phyloP scores from a whole-genome alignment of 2,329 filamentous ascomycete genomes.

The Sarocladium brachiariae region DNA sequence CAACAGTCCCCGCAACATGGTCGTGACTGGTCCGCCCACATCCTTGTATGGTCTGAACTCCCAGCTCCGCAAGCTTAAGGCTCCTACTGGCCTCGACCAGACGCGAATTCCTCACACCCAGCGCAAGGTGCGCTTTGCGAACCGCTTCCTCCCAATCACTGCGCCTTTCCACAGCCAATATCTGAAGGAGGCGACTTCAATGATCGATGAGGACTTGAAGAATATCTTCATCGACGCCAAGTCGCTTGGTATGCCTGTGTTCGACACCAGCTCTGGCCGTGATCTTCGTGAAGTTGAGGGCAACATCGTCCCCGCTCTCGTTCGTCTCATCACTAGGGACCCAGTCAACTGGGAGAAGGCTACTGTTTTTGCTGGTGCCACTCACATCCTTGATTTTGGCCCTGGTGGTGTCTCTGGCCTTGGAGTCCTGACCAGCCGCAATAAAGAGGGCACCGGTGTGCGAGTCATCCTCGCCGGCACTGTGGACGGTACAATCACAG shows the following conservation, averaged over 20 bases:
- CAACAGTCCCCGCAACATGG: conserved; percentile 95
- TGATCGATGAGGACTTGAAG: conserved; percentile 83
- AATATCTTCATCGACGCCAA: conserved; percentile 68
- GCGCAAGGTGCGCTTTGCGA: conserved; percentile 92
- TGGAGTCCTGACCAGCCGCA: conserved; percentile 92
- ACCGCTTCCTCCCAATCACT: conserved; percentile 95
- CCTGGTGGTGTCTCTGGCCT: conserved; percentile 95
- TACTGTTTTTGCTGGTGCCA: conserved; percentile 82
- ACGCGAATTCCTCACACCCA: conserved; percentile 90
- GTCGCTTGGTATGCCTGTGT: conserved; percentile 77
- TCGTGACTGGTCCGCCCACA: conserved; percentile 91
- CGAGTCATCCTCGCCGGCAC: conserved; percentile 91
- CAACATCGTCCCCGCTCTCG: conserved; percentile 77
- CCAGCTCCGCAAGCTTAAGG: conserved; percentile 93
- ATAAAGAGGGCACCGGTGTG: conserved; percentile 97
- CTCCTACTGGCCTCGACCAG: conserved; percentile 93
- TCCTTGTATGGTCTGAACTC: conserved; percentile 95
- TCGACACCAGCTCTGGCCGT: conserved; percentile 80
- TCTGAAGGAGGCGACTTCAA: conserved; percentile 69
- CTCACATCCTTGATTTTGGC: conserved; percentile 93
- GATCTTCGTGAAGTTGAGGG: conserved; percentile 68
- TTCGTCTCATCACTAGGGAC: conserved; percentile 91
- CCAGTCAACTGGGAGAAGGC: conserved; percentile 95
- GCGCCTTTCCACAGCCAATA: conserved; percentile 98
- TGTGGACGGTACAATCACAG: conserved; percentile 82